Evolutionary conservation across 2,329 filamentous ascomycete species (phyloP), one percentile per base, ranked within the genome.

Genomic region (Apiospora hydei): DNA sequence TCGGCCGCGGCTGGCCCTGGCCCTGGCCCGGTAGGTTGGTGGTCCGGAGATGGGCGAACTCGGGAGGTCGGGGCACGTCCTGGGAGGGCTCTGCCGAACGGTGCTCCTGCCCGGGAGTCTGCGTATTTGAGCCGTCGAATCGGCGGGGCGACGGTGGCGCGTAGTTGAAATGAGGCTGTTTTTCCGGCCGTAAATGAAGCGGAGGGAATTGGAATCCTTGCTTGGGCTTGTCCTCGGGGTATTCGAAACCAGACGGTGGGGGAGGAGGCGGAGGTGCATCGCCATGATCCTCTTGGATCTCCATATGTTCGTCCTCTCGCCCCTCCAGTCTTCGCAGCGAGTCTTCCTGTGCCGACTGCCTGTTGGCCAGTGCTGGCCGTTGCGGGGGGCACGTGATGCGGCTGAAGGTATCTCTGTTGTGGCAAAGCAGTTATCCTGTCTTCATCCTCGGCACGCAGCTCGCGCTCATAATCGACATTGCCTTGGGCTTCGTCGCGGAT

Each of bases 361-460:
- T 77, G 69, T 79, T 81, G 8, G 78, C 74, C 2, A 80, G 79
- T 1, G 78, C 78, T 7, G 79, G 78, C 1, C 78, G 80, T 30
- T 82, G 82, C 2, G 81, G 80, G 80, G 6, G 82, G 82, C 71
- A 77, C 80, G 72, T 82, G 81, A 76, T 89, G 87, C 26, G 88
- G 86, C 74, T 91, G 89, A 14, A 92, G 84, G 77, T 91, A 89
- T 71, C 90, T 90, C 74, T 88, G 87, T 71, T 89, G 90, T 2
- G 95, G 95, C 8, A 98, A 88, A 1, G 94, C 93, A 7, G 94
- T 94, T 77, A 98, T 92, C 70, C 89, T 90, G 79, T 98, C 95
- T 82, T 97, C 92, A 76, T 96, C 92, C 80, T 98, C 95, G 41
- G 88, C 90, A 44, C 94, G 90, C 4, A 97, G 87, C 80, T 96